These are phyloP conservation scores for Zoysia matrella DNA, from an alignment of 202 grass and related monocot species.

Conservation along the genomic window DNA sequence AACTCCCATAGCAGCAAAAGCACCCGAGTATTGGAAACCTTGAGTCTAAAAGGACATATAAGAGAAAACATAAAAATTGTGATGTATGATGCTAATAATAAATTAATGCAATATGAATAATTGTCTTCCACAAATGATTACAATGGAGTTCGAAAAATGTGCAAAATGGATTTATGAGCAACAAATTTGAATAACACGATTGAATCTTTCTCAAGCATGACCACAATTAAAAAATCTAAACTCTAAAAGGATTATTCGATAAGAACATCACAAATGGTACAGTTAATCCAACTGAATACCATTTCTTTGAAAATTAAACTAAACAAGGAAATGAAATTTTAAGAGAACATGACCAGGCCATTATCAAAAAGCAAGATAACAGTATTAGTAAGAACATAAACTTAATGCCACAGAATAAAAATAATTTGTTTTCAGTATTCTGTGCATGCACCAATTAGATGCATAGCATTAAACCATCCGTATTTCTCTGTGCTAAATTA, in stretches of 20 bases:
- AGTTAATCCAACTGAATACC: not conserved
- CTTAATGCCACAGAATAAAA: not conserved
- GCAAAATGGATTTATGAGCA: not conserved
- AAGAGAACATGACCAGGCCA: conserved; percentile 9
- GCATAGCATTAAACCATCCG: not conserved
- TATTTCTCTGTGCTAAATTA: not conserved
- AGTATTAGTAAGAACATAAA: conserved; percentile 7
- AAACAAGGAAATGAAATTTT: not conserved
- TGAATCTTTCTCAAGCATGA: not conserved
- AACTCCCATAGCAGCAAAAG: conserved; percentile 69
- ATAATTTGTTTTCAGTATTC: not conserved
- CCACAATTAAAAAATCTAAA: not conserved
- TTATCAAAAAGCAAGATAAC: conserved; percentile 3
- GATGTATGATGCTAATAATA: conserved; percentile 8
- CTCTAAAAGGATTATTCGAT: not conserved
- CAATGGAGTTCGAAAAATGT: not conserved
- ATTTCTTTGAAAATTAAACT: not conserved
- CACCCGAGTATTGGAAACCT: conserved; percentile 71
- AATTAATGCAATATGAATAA: not conserved
- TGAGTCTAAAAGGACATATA: conserved; percentile 63
- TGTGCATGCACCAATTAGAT: not conserved
- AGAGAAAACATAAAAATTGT: conserved; percentile 21
- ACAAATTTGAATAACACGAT: conserved; percentile 2
- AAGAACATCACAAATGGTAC: not conserved
- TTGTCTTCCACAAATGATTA: not conserved